Evolutionary conservation across 371 early-diverging fungal genomes (phyloP), one percentile per base, ranked within the genome.

Genomic region (Batkoa obscura): DNA sequence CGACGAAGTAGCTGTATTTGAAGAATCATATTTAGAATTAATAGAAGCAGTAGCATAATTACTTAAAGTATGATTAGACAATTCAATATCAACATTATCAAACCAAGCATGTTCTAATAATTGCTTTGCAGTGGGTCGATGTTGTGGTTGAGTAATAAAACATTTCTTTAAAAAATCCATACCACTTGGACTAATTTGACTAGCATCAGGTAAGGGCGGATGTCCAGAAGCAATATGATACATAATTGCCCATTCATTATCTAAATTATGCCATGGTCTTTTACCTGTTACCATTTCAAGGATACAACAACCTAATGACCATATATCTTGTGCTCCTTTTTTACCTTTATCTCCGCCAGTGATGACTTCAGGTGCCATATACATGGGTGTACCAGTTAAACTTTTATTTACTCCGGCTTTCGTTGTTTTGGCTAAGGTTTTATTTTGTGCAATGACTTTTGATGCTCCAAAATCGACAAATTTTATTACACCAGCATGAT

Each of bases 341-440:
- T 78, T 70, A 8, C 82, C 81, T 51, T 75, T 73, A 36, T 76
- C 78, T n/a, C 79, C 76, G 12, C 81, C 86, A n/a, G 79, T 79
- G 58, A 94, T 87, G 12, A 92, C 85, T 68, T 94, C 94, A 3
- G 97, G 97, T 2, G 94, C 91, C 88, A 97, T 92, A 63, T 95
- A 97, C 81, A 89, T 89, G 0, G 98, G 94, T 5, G 98, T 98
- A 15, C 98, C 96, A 1, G 87, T 80, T 55, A 88, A 64, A 37
- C 83, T 82, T 46, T 75, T 74, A 23, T 75, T 79, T 50, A 69
- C 66, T 2, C 62, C 63, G 48, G 57, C 64, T 12, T 70, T 68
- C n/a, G 71, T 67, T 1, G 78, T 69, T n/a, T 74, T 66, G 13
- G 75, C 76, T 56, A 84, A 72, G 1, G 84, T 84, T 62, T 78